phyloP scores from a whole-genome alignment of 78 protist genomes.

The Carpediemonas membranifera region DNA sequence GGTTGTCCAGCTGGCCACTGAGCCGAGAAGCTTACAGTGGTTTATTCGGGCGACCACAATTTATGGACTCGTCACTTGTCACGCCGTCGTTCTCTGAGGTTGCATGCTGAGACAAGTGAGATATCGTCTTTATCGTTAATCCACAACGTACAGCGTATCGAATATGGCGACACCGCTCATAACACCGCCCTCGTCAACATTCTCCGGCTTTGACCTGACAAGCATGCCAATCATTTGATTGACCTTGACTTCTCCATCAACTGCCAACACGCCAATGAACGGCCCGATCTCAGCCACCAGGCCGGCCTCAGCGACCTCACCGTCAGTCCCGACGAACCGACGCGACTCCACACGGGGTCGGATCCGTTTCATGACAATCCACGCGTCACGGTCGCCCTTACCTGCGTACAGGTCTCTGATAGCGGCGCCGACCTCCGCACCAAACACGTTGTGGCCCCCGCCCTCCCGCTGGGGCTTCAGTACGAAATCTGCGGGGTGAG shows the following conservation, averaged over 20 bases:
- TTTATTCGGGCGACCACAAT: too few species aligned
- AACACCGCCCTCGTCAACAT: slow-evolving; percentile 71
- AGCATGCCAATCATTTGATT: slow-evolving; percentile 57
- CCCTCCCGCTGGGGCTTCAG: slow-evolving; percentile 90
- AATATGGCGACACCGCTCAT: slow-evolving; percentile 69
- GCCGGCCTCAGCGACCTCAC: slow-evolving; percentile 3
- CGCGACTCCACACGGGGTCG: too few species aligned
- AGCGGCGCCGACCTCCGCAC: slow-evolving; percentile 7
- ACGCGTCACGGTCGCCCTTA: too few species aligned
- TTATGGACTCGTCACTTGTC: too few species aligned
- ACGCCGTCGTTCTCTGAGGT: too few species aligned
- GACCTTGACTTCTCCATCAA: background rate
- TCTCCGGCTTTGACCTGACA: slow-evolving; percentile 58
- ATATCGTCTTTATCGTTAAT: too few species aligned
- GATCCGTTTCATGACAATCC: too few species aligned
- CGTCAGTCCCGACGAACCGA: slow-evolving; percentile 1
- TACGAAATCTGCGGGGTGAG: slow-evolving; percentile 46
- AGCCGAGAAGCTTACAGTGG: too few species aligned
- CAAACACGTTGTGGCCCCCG: slow-evolving; percentile 70
- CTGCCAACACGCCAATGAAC: slow-evolving; percentile 2
- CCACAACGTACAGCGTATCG: too few species aligned
- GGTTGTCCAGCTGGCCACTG: too few species aligned
- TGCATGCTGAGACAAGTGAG: too few species aligned
- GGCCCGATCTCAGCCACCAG: slow-evolving; percentile 21
- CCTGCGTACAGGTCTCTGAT: slow-evolving; percentile 12